Evolutionary conservation across 345 rosid species (phyloP).

Genomic region (Moricandia arvensis): DNA sequence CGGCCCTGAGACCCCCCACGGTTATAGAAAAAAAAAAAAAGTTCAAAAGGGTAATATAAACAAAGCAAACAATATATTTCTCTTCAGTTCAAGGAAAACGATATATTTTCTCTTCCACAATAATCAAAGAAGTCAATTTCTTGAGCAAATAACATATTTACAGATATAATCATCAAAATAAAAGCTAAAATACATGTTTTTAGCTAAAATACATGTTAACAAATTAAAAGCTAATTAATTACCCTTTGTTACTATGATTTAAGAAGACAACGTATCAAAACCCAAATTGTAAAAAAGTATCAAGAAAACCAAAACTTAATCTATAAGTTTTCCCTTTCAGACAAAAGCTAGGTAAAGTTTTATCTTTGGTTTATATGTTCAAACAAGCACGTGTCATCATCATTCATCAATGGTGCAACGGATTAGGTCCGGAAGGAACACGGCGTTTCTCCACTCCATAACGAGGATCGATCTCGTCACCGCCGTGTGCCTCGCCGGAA

Average conservation of each 20-base stretch:
- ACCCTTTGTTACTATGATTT: too few relatives aligned
- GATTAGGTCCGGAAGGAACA: slow-evolving; percentile 91
- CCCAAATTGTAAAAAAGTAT: neutral
- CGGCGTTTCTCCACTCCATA: slow-evolving; percentile 85
- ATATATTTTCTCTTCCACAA: neutral
- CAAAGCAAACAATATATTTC: too few relatives aligned
- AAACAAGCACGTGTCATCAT: neutral
- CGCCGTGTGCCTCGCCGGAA: slow-evolving; percentile 21
- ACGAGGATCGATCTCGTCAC: slow-evolving; percentile 66
- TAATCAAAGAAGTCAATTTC: slow-evolving; percentile 1
- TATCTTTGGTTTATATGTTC: neutral
- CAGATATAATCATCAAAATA: slow-evolving; percentile 14
- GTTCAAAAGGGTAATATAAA: neutral
- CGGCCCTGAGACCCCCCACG: too few relatives aligned
- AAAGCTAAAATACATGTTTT: neutral
- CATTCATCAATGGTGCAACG: slow-evolving; percentile 71
- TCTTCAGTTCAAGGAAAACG: too few relatives aligned
- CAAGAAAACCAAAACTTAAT: neutral
- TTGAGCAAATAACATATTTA: slow-evolving; percentile 14
- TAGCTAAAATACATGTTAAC: too few relatives aligned
- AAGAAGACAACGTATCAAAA: too few relatives aligned
- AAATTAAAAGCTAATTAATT: too few relatives aligned
- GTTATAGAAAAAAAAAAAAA: too few relatives aligned
- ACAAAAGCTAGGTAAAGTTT: slow-evolving; percentile 3
- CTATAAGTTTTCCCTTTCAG: too few relatives aligned